phyloP scores from a whole-genome alignment of 306 rosid genomes.

The Citrullus mucosospermus region DNA sequence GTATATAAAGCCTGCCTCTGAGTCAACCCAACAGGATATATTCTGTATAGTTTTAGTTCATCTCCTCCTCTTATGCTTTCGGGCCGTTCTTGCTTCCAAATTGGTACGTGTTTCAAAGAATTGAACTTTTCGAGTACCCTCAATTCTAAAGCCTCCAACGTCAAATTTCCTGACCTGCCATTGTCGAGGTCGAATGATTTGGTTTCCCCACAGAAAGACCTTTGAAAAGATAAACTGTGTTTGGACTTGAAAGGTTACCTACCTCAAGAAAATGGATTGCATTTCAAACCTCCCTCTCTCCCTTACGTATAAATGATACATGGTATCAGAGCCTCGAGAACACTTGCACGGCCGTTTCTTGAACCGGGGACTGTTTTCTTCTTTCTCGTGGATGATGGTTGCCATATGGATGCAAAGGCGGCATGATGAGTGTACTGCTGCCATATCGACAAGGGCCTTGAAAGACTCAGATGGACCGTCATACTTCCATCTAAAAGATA shows the following conservation, averaged over 20 bases:
- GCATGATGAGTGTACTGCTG: slow-evolving; percentile 96
- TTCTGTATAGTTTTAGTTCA: slow-evolving; percentile 48
- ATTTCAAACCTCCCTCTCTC: slow-evolving; percentile 85
- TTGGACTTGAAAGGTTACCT: slow-evolving; percentile 20
- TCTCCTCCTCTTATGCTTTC: slow-evolving; percentile 57
- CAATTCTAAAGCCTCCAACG: slow-evolving; percentile 51
- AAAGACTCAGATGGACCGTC: slow-evolving; percentile 94
- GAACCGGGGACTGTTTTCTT: slow-evolving; percentile 49
- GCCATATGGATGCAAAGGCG: slow-evolving; percentile 99
- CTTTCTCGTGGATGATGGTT: slow-evolving; percentile 51
- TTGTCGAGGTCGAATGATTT: neutral
- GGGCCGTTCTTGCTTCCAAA: slow-evolving; percentile 88
- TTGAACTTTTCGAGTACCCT: slow-evolving; percentile 45
- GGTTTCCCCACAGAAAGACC: slow-evolving; percentile 3
- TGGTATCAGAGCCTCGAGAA: slow-evolving; percentile 53
- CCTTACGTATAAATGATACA: slow-evolving; percentile 69
- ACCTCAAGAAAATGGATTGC: slow-evolving; percentile 77
- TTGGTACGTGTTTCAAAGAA: slow-evolving; percentile 54
- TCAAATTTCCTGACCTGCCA: slow-evolving; percentile 62
- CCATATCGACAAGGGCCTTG: slow-evolving; percentile 99
- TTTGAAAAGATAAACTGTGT: neutral
- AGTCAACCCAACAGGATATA: slow-evolving; percentile 79
- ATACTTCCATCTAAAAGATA: slow-evolving; percentile 65
- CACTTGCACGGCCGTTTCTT: slow-evolving; percentile 87
- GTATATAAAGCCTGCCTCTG: slow-evolving; percentile 77